A percentile compares a stretch with the other conserved stretches of the same genome.
Conservation (phyloP, 495 filamentous ascomycete genomes). For the Penicillium flavigenum region DNA sequence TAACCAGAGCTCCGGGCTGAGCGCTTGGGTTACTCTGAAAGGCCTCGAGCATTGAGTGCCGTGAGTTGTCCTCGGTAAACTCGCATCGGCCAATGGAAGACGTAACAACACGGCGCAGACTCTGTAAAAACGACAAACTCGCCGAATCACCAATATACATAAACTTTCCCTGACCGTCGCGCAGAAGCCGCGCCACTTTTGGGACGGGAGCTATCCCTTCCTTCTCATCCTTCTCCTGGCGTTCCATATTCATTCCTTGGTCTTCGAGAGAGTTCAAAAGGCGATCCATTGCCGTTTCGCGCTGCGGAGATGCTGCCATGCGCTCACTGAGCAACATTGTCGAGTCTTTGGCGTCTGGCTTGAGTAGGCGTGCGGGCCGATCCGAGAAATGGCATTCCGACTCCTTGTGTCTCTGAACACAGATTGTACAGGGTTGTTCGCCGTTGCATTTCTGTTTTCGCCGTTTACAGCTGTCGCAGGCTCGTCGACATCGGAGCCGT, state of each 20-base stretch:
- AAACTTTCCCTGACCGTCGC: constrained; percentile 54
- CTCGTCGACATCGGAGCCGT: constrained; percentile 46
- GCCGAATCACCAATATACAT: constrained; percentile 75
- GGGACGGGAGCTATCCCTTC: constrained; percentile 43
- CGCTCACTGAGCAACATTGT: constrained; percentile 45
- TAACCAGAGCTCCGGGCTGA: constrained; percentile 29
- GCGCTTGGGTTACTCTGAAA: constrained; percentile 43
- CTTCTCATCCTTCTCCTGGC: constrained; percentile 37
- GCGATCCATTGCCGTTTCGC: constrained; percentile 43
- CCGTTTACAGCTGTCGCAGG: constrained; percentile 76
- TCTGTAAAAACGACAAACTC: constrained; percentile 67
- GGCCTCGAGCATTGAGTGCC: constrained; percentile 68
- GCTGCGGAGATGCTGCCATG: constrained; percentile 33
- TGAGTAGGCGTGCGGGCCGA: constrained; percentile 41
- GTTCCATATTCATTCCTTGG: constrained; percentile 35
- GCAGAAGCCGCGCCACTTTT: constrained; percentile 52
- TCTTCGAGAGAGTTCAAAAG: constrained; percentile 43
- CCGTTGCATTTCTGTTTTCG: constrained; percentile 82
- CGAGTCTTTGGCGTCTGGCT: constrained; percentile 34
- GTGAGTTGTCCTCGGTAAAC: constrained; percentile 67
- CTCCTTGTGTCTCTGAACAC: constrained; percentile 56
- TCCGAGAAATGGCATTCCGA: constrained; percentile 47
- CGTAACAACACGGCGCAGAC: constrained; percentile 70
- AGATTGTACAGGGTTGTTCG: constrained; percentile 66
- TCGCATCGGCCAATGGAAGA: constrained; percentile 61